Conservation (phyloP, 2,329 filamentous ascomycete genomes). For the Cytospora leucostoma region DNA sequence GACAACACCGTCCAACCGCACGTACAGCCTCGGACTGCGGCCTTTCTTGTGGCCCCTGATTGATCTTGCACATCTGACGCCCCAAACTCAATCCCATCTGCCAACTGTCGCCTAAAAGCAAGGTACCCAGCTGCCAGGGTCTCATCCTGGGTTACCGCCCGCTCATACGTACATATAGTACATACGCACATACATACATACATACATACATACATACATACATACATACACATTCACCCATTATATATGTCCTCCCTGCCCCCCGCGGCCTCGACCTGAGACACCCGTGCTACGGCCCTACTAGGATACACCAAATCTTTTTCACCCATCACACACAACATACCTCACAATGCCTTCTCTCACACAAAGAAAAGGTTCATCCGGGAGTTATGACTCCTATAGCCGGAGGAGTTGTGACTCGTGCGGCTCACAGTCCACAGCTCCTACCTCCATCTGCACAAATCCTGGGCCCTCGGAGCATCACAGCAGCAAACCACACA, state of each 20-base stretch:
- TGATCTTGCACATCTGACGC: slow-evolving; percentile 18
- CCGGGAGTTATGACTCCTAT: slow-evolving; percentile 15
- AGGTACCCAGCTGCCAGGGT: slow-evolving; percentile 12
- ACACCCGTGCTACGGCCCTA: not conserved
- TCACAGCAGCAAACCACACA: slow-evolving; percentile 18
- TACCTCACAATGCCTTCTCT: slow-evolving; percentile 24
- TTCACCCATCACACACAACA: not conserved
- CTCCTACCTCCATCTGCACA: slow-evolving; percentile 22
- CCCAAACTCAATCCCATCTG: slow-evolving; percentile 5
- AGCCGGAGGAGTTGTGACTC: slow-evolving; percentile 26
- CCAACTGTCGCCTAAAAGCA: slow-evolving; percentile 15
- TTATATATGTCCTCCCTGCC: slow-evolving; percentile 10
- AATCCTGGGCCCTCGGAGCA: slow-evolving; percentile 15
- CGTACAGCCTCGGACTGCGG: slow-evolving; percentile 21
- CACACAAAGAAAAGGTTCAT: slow-evolving; percentile 12
- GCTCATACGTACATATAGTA: not conserved
- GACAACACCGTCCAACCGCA: slow-evolving; percentile 14
- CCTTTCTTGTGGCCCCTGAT: slow-evolving; percentile 5
- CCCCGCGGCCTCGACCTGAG: not conserved
- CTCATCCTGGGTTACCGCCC: slow-evolving; percentile 12
- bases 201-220: not conserved
- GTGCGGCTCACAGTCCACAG: slow-evolving; percentile 23
- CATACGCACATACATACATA: not conserved
- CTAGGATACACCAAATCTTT: not conserved
- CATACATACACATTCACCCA: not conserved